Evolutionary conservation across 352 stramenopile species (phyloP).

Genomic region (Phytophthora podocarpi): DNA sequence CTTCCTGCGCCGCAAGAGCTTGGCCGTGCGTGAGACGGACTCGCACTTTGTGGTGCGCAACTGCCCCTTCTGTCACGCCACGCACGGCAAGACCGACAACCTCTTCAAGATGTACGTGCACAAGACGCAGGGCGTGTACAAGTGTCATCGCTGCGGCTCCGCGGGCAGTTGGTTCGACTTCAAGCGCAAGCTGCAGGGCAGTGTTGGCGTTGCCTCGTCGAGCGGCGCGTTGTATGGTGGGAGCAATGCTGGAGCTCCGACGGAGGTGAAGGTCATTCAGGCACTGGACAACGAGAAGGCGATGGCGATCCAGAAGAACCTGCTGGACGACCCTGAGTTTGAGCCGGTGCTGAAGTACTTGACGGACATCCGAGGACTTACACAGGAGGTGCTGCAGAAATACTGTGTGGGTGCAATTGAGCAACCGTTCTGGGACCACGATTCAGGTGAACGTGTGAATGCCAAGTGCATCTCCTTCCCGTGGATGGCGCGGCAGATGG

Average conservation of each 20-base stretch:
- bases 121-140: conserved; percentile 87
- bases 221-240: conserved; percentile 42
- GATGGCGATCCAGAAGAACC: conserved; percentile 84
- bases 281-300: conserved; percentile 84
- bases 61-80: conserved; percentile 89
- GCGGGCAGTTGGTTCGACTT: conserved; percentile 91
- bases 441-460: conserved; percentile 50
- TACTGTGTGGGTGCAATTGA: conserved; percentile 91
- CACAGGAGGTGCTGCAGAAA: conserved; percentile 78
- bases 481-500: conserved; percentile 91
- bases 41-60: conserved; percentile 82
- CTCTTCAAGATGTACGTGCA: conserved; percentile 93
- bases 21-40: conserved; percentile 69
- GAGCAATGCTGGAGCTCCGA: conserved; percentile 10
- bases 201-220: conserved; percentile 53
- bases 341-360: conserved; percentile 71
- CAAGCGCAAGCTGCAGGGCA: conserved; percentile 78
- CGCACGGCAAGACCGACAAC: conserved; percentile 83
- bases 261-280: conserved; percentile 72
- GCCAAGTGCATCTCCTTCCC: conserved; percentile 95
- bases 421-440: conserved; percentile 81
- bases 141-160: conserved; percentile 89
- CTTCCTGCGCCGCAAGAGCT: conserved; percentile 79
- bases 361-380: conserved; percentile 68
- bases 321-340: conserved; percentile 73